Conservation (phyloP, 768 basidiomycete genomes). For the Pleurotus ostreatus region DNA sequence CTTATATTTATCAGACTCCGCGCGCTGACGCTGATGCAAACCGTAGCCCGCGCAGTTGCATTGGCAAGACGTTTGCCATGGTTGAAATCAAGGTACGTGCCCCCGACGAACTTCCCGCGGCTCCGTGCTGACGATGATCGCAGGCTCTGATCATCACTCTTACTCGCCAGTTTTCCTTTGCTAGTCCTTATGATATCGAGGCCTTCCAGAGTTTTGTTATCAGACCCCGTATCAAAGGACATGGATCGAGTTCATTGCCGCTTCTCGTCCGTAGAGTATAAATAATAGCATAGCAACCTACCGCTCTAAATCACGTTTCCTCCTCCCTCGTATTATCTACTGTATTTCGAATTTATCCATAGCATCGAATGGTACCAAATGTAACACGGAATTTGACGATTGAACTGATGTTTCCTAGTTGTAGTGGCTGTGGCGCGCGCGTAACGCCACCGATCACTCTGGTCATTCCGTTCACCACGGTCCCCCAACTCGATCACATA, state of each 20-base stretch:
- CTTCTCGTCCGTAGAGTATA: conserved; percentile 36
- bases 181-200: conserved; percentile 49
- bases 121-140: not conserved
- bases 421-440: no score
- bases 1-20: not conserved
- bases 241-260: conserved; percentile 53
- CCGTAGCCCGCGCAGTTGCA: conserved; percentile 52
- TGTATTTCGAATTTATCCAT: no score
- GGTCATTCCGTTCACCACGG: no score
- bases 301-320: not conserved
- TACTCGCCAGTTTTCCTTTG: conserved; percentile 51
- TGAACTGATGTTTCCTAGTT: no score
- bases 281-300: not conserved
- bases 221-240: conserved; percentile 51
- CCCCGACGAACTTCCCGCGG: not conserved
- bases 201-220: conserved; percentile 65
- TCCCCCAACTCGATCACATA: no score
- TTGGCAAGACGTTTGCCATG: conserved; percentile 55
- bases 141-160: conserved; percentile 44
- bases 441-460: no score
- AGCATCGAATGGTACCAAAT: no score
- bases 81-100: conserved; percentile 54
- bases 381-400: no score
- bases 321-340: not conserved
- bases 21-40: conserved; percentile 11